Evolutionary conservation across 805 yeast genomes (phyloP).

Genomic region (Starmerella floris): DNA sequence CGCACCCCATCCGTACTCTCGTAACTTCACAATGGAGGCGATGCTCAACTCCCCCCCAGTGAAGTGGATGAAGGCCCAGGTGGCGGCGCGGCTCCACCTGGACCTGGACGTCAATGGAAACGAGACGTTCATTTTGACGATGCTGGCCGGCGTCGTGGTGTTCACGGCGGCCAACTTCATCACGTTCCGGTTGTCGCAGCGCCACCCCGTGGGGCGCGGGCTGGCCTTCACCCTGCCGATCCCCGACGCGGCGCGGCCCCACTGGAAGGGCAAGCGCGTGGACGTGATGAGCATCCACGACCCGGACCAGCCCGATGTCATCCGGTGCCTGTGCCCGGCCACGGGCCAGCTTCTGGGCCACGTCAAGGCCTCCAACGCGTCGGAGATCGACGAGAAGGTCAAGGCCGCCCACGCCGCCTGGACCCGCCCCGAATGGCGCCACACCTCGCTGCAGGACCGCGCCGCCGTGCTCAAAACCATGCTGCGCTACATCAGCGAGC

Average conservation of each 20-base stretch:
- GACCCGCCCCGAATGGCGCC: slow-evolving; percentile 13
- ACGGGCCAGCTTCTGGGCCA: slow-evolving; percentile 81
- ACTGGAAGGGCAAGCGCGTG: slow-evolving; percentile 81
- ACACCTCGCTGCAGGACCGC: slow-evolving; percentile 50
- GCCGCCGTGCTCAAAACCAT: slow-evolving; percentile 59
- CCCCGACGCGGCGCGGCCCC: slow-evolving; percentile 70
- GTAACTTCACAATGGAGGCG: not conserved
- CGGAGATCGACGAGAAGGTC: slow-evolving; percentile 59
- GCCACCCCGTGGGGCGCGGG: slow-evolving; percentile 8
- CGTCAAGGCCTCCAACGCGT: slow-evolving; percentile 46
- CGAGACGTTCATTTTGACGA: not conserved
- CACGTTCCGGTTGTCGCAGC: not conserved
- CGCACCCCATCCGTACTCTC: too few species aligned
- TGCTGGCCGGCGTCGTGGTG: slow-evolving; percentile 1
- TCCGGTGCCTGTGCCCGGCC: slow-evolving; percentile 89
- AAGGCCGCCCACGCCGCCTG: slow-evolving; percentile 37
- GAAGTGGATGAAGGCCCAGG: not conserved
- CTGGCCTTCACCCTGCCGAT: slow-evolving; percentile 32
- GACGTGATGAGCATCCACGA: slow-evolving; percentile 47
- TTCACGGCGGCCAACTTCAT: not conserved
- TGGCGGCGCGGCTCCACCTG: not conserved
- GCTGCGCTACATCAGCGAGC: slow-evolving; percentile 53
- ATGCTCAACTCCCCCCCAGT: not conserved
- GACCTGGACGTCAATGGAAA: not conserved
- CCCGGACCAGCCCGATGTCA: slow-evolving; percentile 48